A percentile compares a stretch with the other conserved stretches of the same genome.
phyloP scores from a whole-genome alignment of 331 rosid genomes.

The Pyracantha coccinea region DNA sequence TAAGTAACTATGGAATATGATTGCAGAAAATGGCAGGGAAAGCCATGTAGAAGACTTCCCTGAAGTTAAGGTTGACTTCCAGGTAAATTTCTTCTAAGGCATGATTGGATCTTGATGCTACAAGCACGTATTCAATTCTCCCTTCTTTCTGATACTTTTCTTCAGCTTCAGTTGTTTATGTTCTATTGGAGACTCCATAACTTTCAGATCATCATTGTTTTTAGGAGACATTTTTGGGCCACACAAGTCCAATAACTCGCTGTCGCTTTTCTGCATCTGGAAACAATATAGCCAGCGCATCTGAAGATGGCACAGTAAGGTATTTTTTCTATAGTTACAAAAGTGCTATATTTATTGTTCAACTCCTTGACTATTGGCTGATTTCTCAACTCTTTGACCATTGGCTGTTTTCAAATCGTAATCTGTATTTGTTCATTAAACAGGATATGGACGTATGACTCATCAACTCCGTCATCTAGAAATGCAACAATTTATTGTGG shows the following conservation, averaged over 20 bases:
- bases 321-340: constrained; percentile 5
- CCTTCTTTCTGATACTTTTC: background rate
- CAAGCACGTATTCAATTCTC: background rate
- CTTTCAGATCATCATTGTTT: constrained; percentile 27
- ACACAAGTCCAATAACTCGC: constrained; percentile 82
- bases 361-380: background rate
- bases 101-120: constrained; percentile 4
- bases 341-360: background rate
- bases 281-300: constrained; percentile 92
- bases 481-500: constrained; percentile 97
- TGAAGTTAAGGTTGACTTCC: constrained; percentile 83
- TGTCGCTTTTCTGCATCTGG: constrained; percentile 94
- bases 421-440: constrained; percentile 11
- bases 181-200: constrained; percentile 26
- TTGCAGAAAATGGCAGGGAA: constrained; percentile 58
- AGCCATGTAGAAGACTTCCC: constrained; percentile 60
- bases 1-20: constrained; percentile 7
- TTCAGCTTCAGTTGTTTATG: constrained; percentile 3
- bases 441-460: constrained; percentile 93
- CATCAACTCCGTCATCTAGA: constrained; percentile 81
- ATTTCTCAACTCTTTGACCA: background rate
- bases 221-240: constrained; percentile 96
- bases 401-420: constrained; percentile 2
- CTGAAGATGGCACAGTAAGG: constrained; percentile 95
- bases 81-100: constrained; percentile 39